Evolutionary conservation across 176 grass and related monocot species (phyloP).

Genomic region (Triticum dicoccoides): DNA sequence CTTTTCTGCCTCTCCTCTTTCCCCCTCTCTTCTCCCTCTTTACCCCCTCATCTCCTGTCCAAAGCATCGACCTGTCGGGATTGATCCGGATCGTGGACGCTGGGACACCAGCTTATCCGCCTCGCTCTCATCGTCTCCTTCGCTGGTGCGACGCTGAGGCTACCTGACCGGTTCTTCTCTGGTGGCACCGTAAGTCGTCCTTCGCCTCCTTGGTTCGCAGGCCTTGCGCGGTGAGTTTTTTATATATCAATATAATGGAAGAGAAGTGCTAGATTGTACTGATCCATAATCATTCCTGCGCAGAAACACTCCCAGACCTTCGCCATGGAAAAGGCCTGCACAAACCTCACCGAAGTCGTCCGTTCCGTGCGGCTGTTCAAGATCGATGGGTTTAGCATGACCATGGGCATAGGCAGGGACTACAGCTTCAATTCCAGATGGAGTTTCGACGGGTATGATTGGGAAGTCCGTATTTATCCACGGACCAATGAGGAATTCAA

Average conservation of each 20-base stretch:
- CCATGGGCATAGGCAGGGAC: accelerated
- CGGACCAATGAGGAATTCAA: too few relatives aligned
- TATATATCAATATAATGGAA: too few relatives aligned
- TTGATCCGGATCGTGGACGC: neutral
- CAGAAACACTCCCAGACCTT: neutral
- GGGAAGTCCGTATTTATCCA: neutral
- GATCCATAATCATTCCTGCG: neutral
- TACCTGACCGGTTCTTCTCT: too few relatives aligned
- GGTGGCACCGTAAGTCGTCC: too few relatives aligned
- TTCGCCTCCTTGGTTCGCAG: too few relatives aligned
- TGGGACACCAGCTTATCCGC: neutral
- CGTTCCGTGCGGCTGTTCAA: neutral
- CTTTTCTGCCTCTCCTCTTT: too few relatives aligned
- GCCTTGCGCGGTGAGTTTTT: too few relatives aligned
- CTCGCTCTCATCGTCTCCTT: neutral
- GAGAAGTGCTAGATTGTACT: neutral
- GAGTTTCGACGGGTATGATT: neutral
- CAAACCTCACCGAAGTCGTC: neutral
- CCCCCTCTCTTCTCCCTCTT: too few relatives aligned
- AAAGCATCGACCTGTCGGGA: neutral
- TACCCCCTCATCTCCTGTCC: too few relatives aligned
- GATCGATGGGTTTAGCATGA: neutral
- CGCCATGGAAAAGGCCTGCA: neutral
- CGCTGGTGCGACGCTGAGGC: too few relatives aligned
- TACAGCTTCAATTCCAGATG: neutral